phyloP scores from a whole-genome alignment of 192 early-diverging fungal species.

The Mortierella alpina region DNA sequence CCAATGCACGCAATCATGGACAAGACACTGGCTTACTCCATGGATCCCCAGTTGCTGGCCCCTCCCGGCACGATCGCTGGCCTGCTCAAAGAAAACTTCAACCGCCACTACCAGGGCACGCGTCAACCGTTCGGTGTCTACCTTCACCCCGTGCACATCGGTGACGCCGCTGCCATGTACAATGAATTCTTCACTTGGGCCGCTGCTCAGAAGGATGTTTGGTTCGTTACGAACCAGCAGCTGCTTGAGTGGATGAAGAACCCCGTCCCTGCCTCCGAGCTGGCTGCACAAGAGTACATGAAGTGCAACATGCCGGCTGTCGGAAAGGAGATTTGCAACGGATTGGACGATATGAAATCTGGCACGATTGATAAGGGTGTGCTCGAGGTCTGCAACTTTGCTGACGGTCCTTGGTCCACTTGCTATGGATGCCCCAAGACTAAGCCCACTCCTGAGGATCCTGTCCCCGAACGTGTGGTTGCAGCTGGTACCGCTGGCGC shows the following conservation, averaged over 20 bases:
- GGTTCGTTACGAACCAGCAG: constrained; percentile 79
- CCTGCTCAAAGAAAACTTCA: constrained; percentile 67
- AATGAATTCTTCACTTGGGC: constrained; percentile 66
- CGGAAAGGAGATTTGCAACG: constrained; percentile 78
- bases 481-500: constrained; percentile 37
- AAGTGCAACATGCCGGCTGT: constrained; percentile 66
- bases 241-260: constrained; percentile 82
- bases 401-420: constrained; percentile 59
- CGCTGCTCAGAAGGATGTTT: constrained; percentile 68
- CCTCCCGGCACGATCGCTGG: constrained; percentile 45
- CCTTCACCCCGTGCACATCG: constrained; percentile 58
- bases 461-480: constrained; percentile 52
- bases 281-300: constrained; percentile 76
- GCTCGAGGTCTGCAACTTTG: constrained; percentile 62
- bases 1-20: constrained; percentile 70
- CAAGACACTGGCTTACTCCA: constrained; percentile 31
- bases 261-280: constrained; percentile 75
- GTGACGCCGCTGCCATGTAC: constrained; percentile 42
- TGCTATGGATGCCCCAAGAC: constrained; percentile 66
- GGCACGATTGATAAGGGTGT: constrained; percentile 46
- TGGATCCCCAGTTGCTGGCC: constrained; percentile 65
- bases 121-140: constrained; percentile 65
- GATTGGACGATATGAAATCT: constrained; percentile 60
- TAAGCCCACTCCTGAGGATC: constrained; percentile 52
- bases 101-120: constrained; percentile 62